Conservation (phyloP, 495 filamentous ascomycete genomes). For the Trichoderma reesei region DNA sequence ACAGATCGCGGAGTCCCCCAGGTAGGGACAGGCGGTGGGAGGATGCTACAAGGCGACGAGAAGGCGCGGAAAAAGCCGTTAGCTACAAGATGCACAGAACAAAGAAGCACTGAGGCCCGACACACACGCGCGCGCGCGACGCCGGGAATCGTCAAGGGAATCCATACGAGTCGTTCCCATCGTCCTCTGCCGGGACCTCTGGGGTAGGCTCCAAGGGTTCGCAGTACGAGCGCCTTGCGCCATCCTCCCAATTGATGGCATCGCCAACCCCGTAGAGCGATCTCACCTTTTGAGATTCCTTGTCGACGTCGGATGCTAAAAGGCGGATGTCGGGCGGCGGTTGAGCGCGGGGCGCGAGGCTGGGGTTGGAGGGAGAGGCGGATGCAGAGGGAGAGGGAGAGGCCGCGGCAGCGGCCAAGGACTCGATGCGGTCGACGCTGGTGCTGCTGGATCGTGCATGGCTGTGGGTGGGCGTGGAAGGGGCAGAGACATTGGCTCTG, state of each 20-base stretch:
- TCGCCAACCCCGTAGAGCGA: constrained; percentile 81
- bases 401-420: not conserved
- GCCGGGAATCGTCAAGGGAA: constrained; percentile 34
- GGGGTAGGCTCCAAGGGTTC: constrained; percentile 31
- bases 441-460: constrained; percentile 5
- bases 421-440: constrained; percentile 2
- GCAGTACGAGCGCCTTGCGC: constrained; percentile 34
- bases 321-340: constrained; percentile 38
- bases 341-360: constrained; percentile 10
- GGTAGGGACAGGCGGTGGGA: constrained; percentile 14
- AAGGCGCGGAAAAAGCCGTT: not conserved
- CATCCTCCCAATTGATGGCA: constrained; percentile 48
- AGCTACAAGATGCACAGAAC: constrained; percentile 12
- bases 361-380: not conserved
- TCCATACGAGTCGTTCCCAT: constrained; percentile 44
- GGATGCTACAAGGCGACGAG: constrained; percentile 14
- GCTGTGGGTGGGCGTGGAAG: not conserved
- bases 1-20: constrained; percentile 23
- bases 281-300: constrained; percentile 78
- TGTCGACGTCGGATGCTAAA: constrained; percentile 71
- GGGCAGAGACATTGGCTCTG: not conserved
- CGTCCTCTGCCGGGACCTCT: constrained; percentile 37
- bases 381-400: too few relatives aligned
- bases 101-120: constrained; percentile 19
- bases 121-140: too few relatives aligned